phyloP scores from a whole-genome alignment of 768 basidiomycete genomes.

The Lactarius psammicola region DNA sequence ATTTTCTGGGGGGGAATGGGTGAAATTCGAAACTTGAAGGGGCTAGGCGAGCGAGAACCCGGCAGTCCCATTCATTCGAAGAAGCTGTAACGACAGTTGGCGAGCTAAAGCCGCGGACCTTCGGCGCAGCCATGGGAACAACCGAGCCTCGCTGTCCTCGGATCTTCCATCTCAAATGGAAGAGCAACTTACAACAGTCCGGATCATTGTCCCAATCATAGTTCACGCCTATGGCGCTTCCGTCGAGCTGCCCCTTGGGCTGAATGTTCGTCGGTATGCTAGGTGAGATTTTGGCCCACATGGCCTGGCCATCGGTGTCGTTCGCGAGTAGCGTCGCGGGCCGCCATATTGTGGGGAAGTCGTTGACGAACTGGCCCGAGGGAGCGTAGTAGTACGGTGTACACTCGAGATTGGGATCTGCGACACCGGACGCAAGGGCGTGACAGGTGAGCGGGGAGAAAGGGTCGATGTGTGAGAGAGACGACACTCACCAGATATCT shows the following conservation, averaged over 20 bases:
- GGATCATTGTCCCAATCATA: conserved; percentile 25
- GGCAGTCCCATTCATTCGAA: not conserved
- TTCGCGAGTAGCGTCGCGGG: conserved; percentile 22
- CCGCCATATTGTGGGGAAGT: conserved; percentile 21
- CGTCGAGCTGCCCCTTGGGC: conserved; percentile 35
- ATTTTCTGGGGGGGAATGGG: too few species aligned
- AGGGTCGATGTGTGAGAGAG: too few species aligned
- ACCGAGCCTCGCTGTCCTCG: not conserved
- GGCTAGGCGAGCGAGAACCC: not conserved
- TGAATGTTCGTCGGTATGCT: conserved; percentile 47
- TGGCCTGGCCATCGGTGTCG: conserved; percentile 31
- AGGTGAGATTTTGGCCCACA: conserved; percentile 44
- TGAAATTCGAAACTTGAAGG: not conserved
- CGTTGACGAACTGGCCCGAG: not conserved
- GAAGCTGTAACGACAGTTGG: not conserved
- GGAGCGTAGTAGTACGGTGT: conserved; percentile 24
- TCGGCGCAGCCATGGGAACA: not conserved
- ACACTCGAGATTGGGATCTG: conserved; percentile 25
- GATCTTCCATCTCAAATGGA: not conserved
- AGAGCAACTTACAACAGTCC: conserved; percentile 25
- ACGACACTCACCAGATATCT: too few species aligned
- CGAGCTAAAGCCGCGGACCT: not conserved
- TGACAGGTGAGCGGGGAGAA: not conserved
- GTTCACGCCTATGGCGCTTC: conserved; percentile 4
- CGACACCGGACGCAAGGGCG: not conserved